These are phyloP conservation scores for Aegilops longissima DNA, from an alignment of 176 grass and related monocot genomes.

Conservation along the genomic window DNA sequence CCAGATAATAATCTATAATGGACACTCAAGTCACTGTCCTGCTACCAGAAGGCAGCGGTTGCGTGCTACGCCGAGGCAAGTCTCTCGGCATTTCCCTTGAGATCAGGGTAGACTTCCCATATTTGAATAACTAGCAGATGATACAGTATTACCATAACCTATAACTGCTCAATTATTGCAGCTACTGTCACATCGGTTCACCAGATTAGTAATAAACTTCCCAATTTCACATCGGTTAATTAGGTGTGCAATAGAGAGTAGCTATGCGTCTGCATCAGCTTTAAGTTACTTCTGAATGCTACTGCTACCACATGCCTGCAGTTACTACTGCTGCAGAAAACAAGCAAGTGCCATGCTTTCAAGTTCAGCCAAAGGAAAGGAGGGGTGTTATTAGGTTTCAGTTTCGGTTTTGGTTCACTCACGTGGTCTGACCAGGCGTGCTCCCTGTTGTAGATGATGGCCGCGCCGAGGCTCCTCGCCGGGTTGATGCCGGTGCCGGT, in stretches of 20 bases:
- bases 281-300: neutral
- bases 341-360: no score
- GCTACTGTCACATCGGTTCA: neutral
- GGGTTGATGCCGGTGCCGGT: slow-evolving; percentile 99
- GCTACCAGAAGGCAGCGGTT: neutral
- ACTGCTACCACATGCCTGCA: neutral
- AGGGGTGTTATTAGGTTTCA: neutral
- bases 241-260: neutral
- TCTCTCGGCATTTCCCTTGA: neutral
- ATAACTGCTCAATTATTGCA: neutral
- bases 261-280: neutral
- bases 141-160: neutral
- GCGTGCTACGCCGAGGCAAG: slow-evolving; percentile 18
- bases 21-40: slow-evolving; percentile 6
- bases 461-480: slow-evolving; percentile 81
- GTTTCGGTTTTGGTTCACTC: slow-evolving; percentile 22
- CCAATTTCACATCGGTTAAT: neutral
- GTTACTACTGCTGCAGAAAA: neutral
- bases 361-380: neutral
- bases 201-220: neutral
- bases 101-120: slow-evolving; percentile 18
- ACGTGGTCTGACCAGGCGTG: slow-evolving; percentile 81
- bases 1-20: neutral
- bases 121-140: slow-evolving; percentile 29
- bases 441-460: slow-evolving; percentile 75